A percentile compares a stretch with the other conserved stretches of the same genome.
phyloP scores from a whole-genome alignment of 169 alveolate genomes.

The Toxoplasma gondii region DNA sequence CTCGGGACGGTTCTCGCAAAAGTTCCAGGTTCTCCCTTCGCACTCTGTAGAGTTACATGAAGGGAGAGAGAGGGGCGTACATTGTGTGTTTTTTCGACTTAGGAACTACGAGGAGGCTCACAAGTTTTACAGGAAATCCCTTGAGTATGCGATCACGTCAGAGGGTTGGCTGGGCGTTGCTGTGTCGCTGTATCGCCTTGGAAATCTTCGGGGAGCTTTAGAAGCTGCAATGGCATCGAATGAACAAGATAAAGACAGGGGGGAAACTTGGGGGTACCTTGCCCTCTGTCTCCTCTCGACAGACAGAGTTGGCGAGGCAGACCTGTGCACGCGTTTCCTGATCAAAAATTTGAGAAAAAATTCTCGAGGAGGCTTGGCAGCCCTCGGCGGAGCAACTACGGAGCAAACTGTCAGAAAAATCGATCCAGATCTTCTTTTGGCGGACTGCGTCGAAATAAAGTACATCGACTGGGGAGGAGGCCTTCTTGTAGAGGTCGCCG shows the following conservation, averaged over 20 bases:
- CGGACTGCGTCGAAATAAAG: neutral
- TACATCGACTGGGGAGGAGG: constrained; percentile 27
- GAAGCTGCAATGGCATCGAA: constrained; percentile 20
- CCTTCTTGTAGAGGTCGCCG: constrained; percentile 22
- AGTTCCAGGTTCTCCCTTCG: no score
- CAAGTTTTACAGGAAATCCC: neutral
- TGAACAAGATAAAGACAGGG: neutral
- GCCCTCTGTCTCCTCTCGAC: constrained; percentile 11
- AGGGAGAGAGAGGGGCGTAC: no score
- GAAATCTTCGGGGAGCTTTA: neutral
- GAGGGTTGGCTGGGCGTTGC: constrained; percentile 40
- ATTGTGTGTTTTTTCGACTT: neutral
- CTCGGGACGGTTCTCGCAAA: no score
- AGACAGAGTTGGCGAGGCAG: neutral
- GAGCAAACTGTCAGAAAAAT: neutral
- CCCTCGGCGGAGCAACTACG: neutral
- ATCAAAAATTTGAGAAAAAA: neutral
- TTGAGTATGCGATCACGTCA: neutral
- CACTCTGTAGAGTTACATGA: no score
- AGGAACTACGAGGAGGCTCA: constrained; percentile 27
- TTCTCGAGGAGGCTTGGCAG: neutral
- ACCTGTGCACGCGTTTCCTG: constrained; percentile 31
- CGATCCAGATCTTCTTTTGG: neutral
- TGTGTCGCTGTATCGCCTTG: constrained; percentile 13
- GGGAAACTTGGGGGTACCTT: constrained; percentile 38